Conservation (phyloP, 345 rosid species). For the Gossypium rotundifolium region DNA sequence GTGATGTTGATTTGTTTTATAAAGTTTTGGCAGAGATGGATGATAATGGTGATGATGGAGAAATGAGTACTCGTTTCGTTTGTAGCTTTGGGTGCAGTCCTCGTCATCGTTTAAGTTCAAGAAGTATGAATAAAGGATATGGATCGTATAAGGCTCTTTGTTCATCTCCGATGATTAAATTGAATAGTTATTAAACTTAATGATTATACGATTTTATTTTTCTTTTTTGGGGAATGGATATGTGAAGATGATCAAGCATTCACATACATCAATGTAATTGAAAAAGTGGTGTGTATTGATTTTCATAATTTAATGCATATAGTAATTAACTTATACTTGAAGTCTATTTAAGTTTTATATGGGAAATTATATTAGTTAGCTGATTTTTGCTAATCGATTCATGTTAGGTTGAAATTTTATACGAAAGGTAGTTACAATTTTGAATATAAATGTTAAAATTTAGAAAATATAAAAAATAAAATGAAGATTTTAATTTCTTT, state of each 20-base stretch:
- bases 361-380: no score
- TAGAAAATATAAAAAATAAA: no score
- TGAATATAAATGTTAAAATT: no score
- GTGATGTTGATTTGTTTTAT: conserved; percentile 58
- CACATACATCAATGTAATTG: neutral
- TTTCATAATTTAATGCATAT: neutral
- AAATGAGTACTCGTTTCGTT: conserved; percentile 7
- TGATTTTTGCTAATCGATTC: no score
- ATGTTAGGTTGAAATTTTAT: no score
- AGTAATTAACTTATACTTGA: neutral
- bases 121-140: conserved; percentile 14
- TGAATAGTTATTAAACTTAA: conserved; percentile 17
- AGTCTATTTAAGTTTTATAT: neutral
- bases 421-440: no score
- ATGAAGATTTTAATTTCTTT: no score
- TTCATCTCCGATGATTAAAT: conserved; percentile 30
- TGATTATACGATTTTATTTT: neutral
- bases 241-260: neutral
- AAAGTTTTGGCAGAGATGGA: conserved; percentile 51
- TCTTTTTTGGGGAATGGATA: neutral
- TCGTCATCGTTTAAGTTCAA: conserved; percentile 1
- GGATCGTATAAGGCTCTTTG: conserved; percentile 36
- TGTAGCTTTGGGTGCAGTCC: conserved; percentile 21
- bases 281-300: neutral
- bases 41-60: conserved; percentile 12